These are phyloP conservation scores for Biscogniauxia marginata DNA, from an alignment of 2,329 filamentous ascomycete genomes.

Conservation along the genomic window DNA sequence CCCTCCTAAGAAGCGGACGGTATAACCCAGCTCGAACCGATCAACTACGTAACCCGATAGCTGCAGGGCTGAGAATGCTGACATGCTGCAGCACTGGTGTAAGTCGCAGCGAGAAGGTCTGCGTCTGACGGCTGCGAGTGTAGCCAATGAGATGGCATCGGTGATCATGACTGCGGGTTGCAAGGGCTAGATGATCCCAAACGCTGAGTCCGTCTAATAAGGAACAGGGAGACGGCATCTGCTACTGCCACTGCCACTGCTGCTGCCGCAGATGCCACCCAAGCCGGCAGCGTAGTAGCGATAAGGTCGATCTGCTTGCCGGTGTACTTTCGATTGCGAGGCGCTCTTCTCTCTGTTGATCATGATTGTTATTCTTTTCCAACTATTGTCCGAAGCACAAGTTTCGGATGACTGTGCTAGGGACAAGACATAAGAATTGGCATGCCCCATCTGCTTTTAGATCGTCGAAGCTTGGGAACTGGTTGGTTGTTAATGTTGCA, in stretches of 20 bases:
- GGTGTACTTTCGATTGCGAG: background rate
- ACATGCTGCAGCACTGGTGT: conserved; percentile 14
- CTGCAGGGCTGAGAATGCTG: conserved; percentile 17
- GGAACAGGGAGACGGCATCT: conserved; percentile 1
- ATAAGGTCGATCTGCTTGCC: background rate
- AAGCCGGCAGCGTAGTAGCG: conserved; percentile 4
- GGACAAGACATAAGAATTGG: conserved; percentile 6
- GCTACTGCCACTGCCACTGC: background rate
- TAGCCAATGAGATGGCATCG: conserved; percentile 15
- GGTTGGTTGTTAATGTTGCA: background rate
- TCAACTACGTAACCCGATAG: background rate
- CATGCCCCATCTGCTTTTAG: conserved; percentile 9
- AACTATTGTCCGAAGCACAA: conserved; percentile 7
- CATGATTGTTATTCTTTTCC: background rate
- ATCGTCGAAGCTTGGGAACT: background rate
- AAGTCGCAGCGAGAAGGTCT: conserved; percentile 10
- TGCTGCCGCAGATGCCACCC: background rate
- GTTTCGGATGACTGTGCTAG: conserved; percentile 15
- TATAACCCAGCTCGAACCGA: background rate
- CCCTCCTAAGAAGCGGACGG: too few species aligned
- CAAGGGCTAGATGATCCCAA: conserved; percentile 15
- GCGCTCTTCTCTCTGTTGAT: background rate
- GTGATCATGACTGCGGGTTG: conserved; percentile 23
- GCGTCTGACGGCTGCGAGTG: conserved; percentile 12
- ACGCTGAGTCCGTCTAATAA: conserved; percentile 4